Evolutionary conservation across 305 asterid species (phyloP).

Genomic region (Fraxinus floribunda): DNA sequence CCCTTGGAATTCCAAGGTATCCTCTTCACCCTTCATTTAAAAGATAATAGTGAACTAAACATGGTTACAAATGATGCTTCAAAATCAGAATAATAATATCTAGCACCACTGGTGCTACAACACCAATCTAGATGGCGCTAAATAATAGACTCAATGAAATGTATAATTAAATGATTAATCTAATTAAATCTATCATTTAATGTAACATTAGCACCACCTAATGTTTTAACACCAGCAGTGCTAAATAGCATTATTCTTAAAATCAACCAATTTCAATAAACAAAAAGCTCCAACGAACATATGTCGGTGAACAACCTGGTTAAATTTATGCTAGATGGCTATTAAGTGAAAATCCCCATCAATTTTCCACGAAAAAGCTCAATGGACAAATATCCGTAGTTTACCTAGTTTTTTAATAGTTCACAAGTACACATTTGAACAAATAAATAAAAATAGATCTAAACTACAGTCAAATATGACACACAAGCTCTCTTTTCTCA

Average conservation of each 20-base stretch:
- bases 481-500: background rate
- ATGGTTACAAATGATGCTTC: background rate
- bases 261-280: background rate
- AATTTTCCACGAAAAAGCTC: background rate
- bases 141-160: too few relatives aligned
- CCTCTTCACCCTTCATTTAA: background rate
- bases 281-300: background rate
- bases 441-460: background rate
- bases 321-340: background rate
- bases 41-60: background rate
- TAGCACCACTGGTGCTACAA: background rate
- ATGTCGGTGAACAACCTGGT: background rate
- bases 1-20: background rate
- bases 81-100: background rate
- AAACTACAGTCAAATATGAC: background rate
- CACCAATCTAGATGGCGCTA: background rate
- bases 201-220: background rate
- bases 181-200: too few relatives aligned
- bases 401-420: background rate
- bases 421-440: background rate
- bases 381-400: background rate
- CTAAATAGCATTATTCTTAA: background rate
- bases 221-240: background rate
- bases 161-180: background rate
- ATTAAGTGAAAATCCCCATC: background rate